Percentiles rank a stretch among this genome's conserved stretches.
Evolutionary conservation across 495 filamentous ascomycete species (phyloP).

Genomic region (Lasiosphaeris hirsuta): DNA sequence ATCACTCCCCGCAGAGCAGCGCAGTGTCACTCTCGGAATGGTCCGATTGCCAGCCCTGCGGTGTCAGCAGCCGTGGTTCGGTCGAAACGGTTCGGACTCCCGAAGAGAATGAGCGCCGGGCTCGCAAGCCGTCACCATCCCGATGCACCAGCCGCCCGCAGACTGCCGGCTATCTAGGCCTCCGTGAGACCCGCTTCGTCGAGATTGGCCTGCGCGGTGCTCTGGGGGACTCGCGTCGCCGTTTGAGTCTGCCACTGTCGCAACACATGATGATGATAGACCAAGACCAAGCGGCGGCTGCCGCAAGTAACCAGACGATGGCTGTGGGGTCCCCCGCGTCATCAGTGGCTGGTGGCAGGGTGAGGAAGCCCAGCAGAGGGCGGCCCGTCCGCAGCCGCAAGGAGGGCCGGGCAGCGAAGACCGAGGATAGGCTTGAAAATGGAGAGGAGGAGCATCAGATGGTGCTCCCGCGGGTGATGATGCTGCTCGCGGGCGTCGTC

Average conservation of each 20-base stretch:
- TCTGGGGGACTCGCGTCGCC: slow-evolving; percentile 22
- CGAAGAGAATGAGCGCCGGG: not conserved
- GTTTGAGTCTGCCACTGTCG: slow-evolving; percentile 18
- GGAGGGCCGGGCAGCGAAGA: not conserved
- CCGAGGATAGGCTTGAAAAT: not conserved
- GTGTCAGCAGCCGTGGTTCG: slow-evolving; percentile 13
- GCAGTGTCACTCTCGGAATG: not conserved
- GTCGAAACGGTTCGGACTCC: slow-evolving; percentile 21
- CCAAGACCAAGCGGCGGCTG: not conserved
- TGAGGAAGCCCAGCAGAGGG: not conserved
- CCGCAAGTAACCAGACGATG: not conserved
- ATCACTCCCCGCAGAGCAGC: not conserved
- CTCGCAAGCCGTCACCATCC: not conserved
- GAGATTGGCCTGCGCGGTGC: slow-evolving; percentile 35
- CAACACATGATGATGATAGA: not conserved
- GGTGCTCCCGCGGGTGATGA: slow-evolving; percentile 24
- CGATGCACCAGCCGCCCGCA: slow-evolving; percentile 22
- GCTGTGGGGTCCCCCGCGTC: not conserved
- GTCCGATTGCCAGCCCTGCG: not conserved
- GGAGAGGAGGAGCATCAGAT: not conserved
- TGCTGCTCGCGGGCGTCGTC: slow-evolving; percentile 26
- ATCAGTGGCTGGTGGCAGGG: not conserved
- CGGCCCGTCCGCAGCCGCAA: not conserved
- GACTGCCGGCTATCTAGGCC: slow-evolving; percentile 40
- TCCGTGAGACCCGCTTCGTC: slow-evolving; percentile 32